phyloP scores from a whole-genome alignment of 495 filamentous ascomycete species.

The Podospora bellae-mahoneyi region DNA sequence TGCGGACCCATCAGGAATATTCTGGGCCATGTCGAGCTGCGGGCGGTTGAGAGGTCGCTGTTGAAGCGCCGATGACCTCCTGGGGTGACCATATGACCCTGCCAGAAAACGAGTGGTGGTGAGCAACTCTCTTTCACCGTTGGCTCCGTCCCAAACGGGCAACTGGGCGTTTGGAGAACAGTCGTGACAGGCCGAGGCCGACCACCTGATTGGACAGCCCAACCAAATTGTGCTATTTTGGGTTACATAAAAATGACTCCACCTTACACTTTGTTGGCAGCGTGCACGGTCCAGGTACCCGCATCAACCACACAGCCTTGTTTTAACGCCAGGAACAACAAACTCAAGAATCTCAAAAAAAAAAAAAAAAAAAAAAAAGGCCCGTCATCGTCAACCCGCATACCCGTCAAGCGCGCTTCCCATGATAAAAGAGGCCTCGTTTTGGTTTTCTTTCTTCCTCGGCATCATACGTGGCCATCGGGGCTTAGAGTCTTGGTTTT shows the following conservation, averaged over 20 bases:
- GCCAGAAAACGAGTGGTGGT: slow-evolving; percentile 20
- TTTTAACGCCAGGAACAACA: background rate
- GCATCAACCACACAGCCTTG: background rate
- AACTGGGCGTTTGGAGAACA: slow-evolving; percentile 19
- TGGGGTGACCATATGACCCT: slow-evolving; percentile 12
- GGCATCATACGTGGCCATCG: background rate
- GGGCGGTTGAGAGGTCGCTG: slow-evolving; percentile 16
- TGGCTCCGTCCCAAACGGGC: background rate
- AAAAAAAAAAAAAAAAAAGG: background rate
- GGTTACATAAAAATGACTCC: background rate
- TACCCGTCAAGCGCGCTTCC: background rate
- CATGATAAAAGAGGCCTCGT: background rate
- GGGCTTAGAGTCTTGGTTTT: background rate
- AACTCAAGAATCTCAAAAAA: background rate
- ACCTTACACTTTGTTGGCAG: background rate
- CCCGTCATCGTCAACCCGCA: slow-evolving; percentile 8
- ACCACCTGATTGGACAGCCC: slow-evolving; percentile 26
- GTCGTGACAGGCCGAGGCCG: slow-evolving; percentile 10
- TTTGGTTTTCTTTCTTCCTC: background rate
- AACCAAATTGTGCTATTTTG: slow-evolving; percentile 25
- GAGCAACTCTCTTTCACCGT: slow-evolving; percentile 9
- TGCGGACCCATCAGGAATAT: background rate
- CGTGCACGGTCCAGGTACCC: slow-evolving; percentile 7
- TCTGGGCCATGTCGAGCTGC: background rate
- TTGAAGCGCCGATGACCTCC: slow-evolving; percentile 18